A percentile compares a stretch with the other conserved stretches of the same genome.
phyloP scores from a whole-genome alignment of 768 basidiomycete species.

The Lenzites betulinus region DNA sequence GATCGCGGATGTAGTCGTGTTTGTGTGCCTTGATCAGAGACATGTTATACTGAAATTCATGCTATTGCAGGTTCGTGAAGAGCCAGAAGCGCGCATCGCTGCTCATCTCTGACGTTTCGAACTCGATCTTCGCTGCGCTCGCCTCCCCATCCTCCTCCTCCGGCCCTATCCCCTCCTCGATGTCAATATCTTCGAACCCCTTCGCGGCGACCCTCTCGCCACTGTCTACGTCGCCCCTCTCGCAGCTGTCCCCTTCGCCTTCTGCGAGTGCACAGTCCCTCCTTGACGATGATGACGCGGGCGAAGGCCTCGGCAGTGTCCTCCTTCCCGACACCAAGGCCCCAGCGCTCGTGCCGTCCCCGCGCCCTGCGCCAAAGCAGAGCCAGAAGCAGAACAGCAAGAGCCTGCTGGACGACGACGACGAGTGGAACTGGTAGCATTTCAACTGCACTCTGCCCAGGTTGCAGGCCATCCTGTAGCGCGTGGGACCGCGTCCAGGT shows the following conservation, averaged over 20 bases:
- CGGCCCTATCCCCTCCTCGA: slow-evolving; percentile 26
- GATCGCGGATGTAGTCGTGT: neutral
- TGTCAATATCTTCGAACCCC: slow-evolving; percentile 14
- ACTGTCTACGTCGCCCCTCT: slow-evolving; percentile 14
- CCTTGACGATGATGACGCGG: slow-evolving; percentile 37
- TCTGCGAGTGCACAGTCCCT: slow-evolving; percentile 32
- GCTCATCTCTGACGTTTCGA: slow-evolving; percentile 65
- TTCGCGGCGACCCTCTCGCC: slow-evolving; percentile 24
- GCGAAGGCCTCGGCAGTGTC: slow-evolving; percentile 32
- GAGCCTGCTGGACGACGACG: slow-evolving; percentile 42
- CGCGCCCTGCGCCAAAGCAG: slow-evolving; percentile 3
- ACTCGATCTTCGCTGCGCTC: slow-evolving; percentile 52
- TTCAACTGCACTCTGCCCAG: slow-evolving; percentile 16
- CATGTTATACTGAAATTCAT: slow-evolving; percentile 6
- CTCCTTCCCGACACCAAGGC: slow-evolving; percentile 35
- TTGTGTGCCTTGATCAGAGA: neutral
- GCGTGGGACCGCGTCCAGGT: neutral
- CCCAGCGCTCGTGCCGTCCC: slow-evolving; percentile 23
- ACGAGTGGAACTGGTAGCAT: slow-evolving; percentile 63
- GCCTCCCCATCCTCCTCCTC: slow-evolving; percentile 35
- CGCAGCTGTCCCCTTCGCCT: slow-evolving; percentile 1
- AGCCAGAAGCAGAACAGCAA: neutral
- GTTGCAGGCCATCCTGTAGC: slow-evolving; percentile 12
- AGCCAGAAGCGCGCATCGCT: slow-evolving; percentile 69
- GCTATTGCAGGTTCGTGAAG: slow-evolving; percentile 55